Evolutionary conservation across 2,329 filamentous ascomycete genomes (phyloP), one percentile per base, ranked within the genome.

Genomic region (Ampelomyces quisqualis): DNA sequence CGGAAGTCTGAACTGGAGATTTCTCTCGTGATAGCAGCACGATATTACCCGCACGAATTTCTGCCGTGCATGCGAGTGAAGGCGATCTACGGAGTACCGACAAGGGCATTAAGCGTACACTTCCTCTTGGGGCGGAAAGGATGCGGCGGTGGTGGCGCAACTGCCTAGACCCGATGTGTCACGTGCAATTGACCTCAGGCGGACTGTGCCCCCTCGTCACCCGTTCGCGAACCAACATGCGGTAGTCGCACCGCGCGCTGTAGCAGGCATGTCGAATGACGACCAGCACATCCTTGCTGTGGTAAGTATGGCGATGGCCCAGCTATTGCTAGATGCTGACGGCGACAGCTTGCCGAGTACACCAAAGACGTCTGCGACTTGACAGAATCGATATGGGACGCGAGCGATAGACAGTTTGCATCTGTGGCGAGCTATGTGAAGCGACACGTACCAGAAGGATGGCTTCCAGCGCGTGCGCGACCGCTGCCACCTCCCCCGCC

Each of bases 331-430:
- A 37, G 27, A 33, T 35, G 32, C 35, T 49, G 40, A 56, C 42
- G 28, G 46, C 29, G 29, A 56, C 48, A 82, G 79, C 73, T 82
- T 37, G 70, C 78, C 32, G 77, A 74, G 43, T 76, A 82, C 51
- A 77, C 79, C 8, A 74, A 80, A 69, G 82, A 90, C 59, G 76
- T 91, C 64, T 80, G 79, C 47, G 77, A 76, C 50, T 90, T 89
- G 68, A 84, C 85, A 11, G 75, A 77, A 55, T 78, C 87, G 38
- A 78, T 91, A 47, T 88, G 88, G 64, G 85, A 89, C 51, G 85
- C 84, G 53, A 81, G 95, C 65, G 88, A 96, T 70, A 77, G 79
- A 43, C 82, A 90, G 62, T 84, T 95, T 68, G 88, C 95, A 59
- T 76, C 78, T 45, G 82, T 88, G 30, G 87, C 90, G 38, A 74